Percentiles rank a stretch among this genome's conserved stretches.
These are phyloP conservation scores for barrel medic (Medicago truncatula) DNA, from an alignment of 306 rosid genomes.

Conservation along the genomic window MtrunA17r5.0-ANR NC_053043.1:13288501-13289000, in stretches of 20 bases:
- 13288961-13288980: neutral
- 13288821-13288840: neutral
- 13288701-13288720: neutral
- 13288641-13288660: slow-evolving; percentile 8
- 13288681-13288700: neutral
- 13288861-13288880: neutral
- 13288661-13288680: neutral
- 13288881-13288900: neutral
- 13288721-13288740: neutral
- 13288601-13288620: no score
- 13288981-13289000: neutral
- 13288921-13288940: neutral
- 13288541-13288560: slow-evolving; percentile 60
- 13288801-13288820: neutral
- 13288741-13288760: neutral
- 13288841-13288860: neutral
- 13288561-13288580: slow-evolving; percentile 1
- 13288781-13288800: neutral
- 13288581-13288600: neutral
- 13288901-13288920: no score
- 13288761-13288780: neutral
- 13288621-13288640: no score
- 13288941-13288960: neutral
- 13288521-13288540: slow-evolving; percentile 78
- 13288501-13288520: slow-evolving; percentile 88